Conservation (phyloP, 2,329 filamentous ascomycete genomes). For the Endothia cerciana region DNA sequence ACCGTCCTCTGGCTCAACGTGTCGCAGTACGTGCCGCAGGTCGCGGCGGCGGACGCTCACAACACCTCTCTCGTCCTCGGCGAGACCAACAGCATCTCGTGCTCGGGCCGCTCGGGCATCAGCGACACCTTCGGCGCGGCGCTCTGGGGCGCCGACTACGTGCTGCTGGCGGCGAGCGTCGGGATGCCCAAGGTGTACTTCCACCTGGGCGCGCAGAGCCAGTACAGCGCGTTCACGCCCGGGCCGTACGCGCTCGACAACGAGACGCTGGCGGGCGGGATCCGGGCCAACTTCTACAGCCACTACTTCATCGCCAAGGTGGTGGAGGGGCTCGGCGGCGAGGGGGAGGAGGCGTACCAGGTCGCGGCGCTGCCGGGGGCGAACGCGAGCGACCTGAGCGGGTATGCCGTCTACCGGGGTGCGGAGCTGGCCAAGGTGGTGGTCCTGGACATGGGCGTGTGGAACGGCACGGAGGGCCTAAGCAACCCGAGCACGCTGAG, state of each 20-base stretch:
- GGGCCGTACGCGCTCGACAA: conserved; percentile 36
- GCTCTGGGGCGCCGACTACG: conserved; percentile 53
- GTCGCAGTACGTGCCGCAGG: conserved; percentile 33
- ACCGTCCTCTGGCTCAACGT: conserved; percentile 36
- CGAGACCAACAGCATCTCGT: conserved; percentile 51
- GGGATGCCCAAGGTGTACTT: conserved; percentile 46
- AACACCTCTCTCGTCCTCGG: conserved; percentile 48
- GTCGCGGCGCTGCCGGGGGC: conserved; percentile 40
- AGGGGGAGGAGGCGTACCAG: conserved; percentile 17
- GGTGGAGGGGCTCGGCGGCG: conserved; percentile 25
- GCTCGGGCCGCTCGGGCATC: conserved; percentile 45
- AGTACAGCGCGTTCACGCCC: conserved; percentile 30
- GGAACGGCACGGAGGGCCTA: conserved; percentile 42
- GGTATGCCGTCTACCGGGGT: conserved; percentile 38
- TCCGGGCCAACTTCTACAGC: conserved; percentile 40
- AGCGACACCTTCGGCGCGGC: conserved; percentile 53
- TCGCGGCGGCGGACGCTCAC: conserved; percentile 36
- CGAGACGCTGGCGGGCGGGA: conserved; percentile 37
- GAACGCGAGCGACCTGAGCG: conserved; percentile 40
- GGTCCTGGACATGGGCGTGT: conserved; percentile 42
- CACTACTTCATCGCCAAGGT: conserved; percentile 42
- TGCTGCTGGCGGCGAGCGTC: conserved; percentile 41
- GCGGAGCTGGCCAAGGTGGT: conserved; percentile 38
- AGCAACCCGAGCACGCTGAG: conserved; percentile 40
- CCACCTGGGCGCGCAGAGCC: conserved; percentile 38